Percentiles rank a stretch among this genome's conserved stretches.
These are phyloP conservation scores for Craspedostauros australis DNA, from an alignment of 108 stramenopile species.

Conservation along the genomic window DNA sequence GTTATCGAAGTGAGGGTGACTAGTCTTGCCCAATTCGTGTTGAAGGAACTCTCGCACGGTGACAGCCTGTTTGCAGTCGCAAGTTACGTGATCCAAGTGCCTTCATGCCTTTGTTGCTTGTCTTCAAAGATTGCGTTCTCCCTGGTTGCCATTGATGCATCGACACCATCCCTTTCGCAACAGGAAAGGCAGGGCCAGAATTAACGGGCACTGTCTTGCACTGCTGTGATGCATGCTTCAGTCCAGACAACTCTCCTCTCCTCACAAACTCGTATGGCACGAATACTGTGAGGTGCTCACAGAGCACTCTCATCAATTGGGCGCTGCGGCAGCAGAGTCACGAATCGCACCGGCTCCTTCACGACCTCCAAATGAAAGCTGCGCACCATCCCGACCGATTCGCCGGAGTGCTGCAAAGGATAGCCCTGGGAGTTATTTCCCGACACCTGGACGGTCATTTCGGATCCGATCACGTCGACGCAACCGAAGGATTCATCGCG, in stretches of 20 bases:
- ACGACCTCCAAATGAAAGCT: conserved; percentile 42
- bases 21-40: no score
- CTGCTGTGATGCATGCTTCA: no score
- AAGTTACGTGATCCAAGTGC: no score
- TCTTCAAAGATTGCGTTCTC: no score
- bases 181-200: no score
- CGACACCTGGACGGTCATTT: conserved; percentile 45
- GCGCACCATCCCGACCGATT: conserved; percentile 42
- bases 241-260: neutral
- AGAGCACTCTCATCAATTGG: conserved; percentile 12
- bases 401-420: conserved; percentile 75
- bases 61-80: no score
- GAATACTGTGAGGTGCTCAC: neutral
- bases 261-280: neutral
- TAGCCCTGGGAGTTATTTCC: conserved; percentile 19
- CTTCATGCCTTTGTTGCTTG: no score
- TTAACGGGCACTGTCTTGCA: no score
- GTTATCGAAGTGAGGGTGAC: no score
- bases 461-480: conserved; percentile 59
- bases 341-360: conserved; percentile 46
- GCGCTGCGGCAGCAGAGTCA: conserved; percentile 47
- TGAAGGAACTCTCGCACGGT: no score
- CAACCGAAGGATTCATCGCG: conserved; percentile 39
- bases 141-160: no score
- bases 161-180: no score